Conservation (phyloP, 2,329 filamentous ascomycete species). For the Xylariaceae sp. region DNA sequence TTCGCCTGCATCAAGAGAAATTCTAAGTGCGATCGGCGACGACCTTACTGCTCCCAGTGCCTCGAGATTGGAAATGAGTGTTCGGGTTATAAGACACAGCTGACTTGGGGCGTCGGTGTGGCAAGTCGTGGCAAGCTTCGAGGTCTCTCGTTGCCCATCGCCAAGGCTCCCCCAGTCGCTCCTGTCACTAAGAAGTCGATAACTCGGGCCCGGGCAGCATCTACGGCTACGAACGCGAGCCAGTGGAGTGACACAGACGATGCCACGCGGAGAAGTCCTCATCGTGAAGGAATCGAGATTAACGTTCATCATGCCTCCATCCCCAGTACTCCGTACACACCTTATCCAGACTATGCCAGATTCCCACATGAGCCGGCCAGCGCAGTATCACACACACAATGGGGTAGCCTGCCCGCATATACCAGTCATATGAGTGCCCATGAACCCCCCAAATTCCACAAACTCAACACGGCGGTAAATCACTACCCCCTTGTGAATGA, state of each 20-base stretch:
- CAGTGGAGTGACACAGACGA: constrained; percentile 40
- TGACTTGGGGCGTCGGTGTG: constrained; percentile 95
- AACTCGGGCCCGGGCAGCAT: constrained; percentile 43
- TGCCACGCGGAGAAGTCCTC: constrained; percentile 30
- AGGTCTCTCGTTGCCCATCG: constrained; percentile 73
- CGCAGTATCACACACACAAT: constrained; percentile 39
- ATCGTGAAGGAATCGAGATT: constrained; percentile 38
- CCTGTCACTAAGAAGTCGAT: constrained; percentile 47
- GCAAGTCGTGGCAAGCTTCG: constrained; percentile 92
- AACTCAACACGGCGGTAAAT: constrained; percentile 36
- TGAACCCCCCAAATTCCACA: constrained; percentile 42
- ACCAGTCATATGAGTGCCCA: constrained; percentile 36
- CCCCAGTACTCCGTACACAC: constrained; percentile 31
- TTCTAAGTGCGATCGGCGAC: constrained; percentile 81
- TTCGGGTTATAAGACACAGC: constrained; percentile 91
- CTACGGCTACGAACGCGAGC: constrained; percentile 34
- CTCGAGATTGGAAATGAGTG: constrained; percentile 89
- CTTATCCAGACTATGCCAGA: constrained; percentile 48
- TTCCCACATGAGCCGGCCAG: constrained; percentile 46
- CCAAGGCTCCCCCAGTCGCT: constrained; percentile 55
- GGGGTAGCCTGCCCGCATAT: constrained; percentile 45
- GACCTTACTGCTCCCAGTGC: constrained; percentile 94
- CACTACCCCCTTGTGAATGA: constrained; percentile 46
- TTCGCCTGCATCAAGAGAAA: constrained; percentile 85
- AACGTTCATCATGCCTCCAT: constrained; percentile 40